These are phyloP conservation scores for Vickermania spadyakhi DNA, from an alignment of 208 protist genomes.

Conservation along the genomic window DNA sequence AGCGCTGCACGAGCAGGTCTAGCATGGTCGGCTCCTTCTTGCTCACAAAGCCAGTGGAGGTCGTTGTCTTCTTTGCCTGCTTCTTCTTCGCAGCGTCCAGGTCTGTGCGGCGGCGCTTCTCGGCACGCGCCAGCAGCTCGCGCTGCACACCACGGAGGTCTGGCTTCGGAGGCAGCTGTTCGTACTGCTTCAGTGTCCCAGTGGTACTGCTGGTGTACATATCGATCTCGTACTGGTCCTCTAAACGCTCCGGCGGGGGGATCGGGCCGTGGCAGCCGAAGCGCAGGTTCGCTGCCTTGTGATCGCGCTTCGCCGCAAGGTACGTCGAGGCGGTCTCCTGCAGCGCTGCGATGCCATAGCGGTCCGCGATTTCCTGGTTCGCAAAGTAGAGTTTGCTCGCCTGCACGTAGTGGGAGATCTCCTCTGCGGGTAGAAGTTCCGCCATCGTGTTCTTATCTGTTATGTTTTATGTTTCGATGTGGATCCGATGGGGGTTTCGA, in stretches of 20 bases:
- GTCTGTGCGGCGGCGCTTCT: conserved; percentile 1
- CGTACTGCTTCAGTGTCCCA: neutral
- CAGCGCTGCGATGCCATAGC: conserved; percentile 17
- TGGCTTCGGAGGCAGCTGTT: conserved; percentile 5
- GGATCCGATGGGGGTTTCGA: too few relatives aligned
- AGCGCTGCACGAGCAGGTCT: conserved; percentile 14
- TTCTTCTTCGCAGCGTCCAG: neutral
- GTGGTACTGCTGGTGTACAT: conserved; percentile 21
- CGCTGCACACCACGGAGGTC: conserved; percentile 17
- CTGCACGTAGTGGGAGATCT: conserved; percentile 16
- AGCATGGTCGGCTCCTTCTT: conserved; percentile 3
- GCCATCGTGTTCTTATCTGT: too few relatives aligned
- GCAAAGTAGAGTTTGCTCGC: conserved; percentile 14
- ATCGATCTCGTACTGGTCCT: conserved; percentile 8
- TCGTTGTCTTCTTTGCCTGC: neutral
- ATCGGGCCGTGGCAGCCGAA: conserved; percentile 13
- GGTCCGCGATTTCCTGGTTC: conserved; percentile 34
- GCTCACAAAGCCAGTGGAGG: neutral
- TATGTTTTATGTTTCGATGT: too few relatives aligned
- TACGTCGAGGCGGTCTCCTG: conserved; percentile 17
- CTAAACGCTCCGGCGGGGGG: neutral
- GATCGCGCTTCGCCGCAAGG: conserved; percentile 26
- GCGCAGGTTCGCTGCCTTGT: conserved; percentile 22
- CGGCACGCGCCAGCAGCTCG: conserved; percentile 9
- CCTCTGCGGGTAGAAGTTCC: too few relatives aligned